Evolutionary conservation across 352 stramenopile genomes (phyloP).

Genomic region (Elongisporangium prolatum): DNA sequence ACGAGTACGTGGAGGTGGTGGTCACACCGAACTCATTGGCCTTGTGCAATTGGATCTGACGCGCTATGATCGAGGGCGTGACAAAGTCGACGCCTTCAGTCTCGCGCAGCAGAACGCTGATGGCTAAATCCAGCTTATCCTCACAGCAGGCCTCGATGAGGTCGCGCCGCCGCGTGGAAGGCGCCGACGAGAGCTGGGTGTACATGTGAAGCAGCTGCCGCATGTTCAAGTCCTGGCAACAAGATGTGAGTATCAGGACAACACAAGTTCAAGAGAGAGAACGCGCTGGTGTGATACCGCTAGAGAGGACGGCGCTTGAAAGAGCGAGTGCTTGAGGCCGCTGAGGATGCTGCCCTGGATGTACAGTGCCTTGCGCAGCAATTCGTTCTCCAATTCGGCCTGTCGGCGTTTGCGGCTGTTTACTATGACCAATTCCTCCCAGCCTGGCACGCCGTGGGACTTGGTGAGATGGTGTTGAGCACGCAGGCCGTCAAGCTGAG

Average conservation of each 20-base stretch:
- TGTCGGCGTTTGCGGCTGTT: conserved; percentile 36
- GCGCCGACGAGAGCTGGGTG: conserved; percentile 34
- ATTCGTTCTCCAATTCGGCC: conserved; percentile 36
- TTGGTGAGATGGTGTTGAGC: conserved; percentile 36
- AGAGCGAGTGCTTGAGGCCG: conserved; percentile 32
- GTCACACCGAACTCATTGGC: conserved; percentile 37
- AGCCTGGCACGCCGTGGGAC: conserved; percentile 23
- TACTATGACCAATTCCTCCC: conserved; percentile 36
- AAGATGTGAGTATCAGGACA: background rate
- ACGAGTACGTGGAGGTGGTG: conserved; percentile 38
- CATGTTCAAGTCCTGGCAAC: conserved; percentile 37
- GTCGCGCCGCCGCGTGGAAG: conserved; percentile 34
- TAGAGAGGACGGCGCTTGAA: no score
- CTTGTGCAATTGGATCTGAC: conserved; percentile 13
- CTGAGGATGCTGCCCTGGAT: conserved; percentile 38
- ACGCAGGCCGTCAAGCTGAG: conserved; percentile 31
- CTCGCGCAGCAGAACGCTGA: conserved; percentile 44
- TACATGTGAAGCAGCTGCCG: conserved; percentile 47
- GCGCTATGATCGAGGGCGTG: conserved; percentile 33
- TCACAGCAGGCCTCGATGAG: conserved; percentile 36
- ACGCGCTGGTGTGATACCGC: no score
- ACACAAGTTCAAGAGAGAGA: no score
- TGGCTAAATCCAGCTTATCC: conserved; percentile 45
- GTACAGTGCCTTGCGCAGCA: conserved; percentile 44
- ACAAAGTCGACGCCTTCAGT: conserved; percentile 29